A percentile compares a stretch with the other conserved stretches of the same genome.
These are phyloP conservation scores for Elongisporangium prolatum DNA, from an alignment of 352 stramenopile genomes.

Conservation along the genomic window DNA sequence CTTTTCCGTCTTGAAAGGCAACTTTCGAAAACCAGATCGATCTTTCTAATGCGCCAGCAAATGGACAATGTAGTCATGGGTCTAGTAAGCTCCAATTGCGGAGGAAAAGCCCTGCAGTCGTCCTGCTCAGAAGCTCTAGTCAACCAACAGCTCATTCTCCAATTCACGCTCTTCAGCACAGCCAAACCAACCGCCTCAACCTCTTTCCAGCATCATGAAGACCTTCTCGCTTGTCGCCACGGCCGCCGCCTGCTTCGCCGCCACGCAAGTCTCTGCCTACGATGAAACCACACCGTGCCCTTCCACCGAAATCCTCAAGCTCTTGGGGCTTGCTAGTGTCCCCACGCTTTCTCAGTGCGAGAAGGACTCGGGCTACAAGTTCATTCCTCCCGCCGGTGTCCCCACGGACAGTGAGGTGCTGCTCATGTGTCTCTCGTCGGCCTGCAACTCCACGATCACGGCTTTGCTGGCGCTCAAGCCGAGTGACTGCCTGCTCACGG, in stretches of 20 bases:
- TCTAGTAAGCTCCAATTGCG: no score
- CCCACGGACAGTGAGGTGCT: conserved; percentile 21
- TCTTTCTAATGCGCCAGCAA: no score
- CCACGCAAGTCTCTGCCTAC: conserved; percentile 24
- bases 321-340: conserved; percentile 17
- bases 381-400: conserved; percentile 28
- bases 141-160: background rate
- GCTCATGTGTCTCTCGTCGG: conserved; percentile 30
- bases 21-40: background rate
- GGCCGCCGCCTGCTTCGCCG: conserved; percentile 15
- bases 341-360: conserved; percentile 19
- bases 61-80: no score
- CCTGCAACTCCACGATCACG: conserved; percentile 27
- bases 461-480: conserved; percentile 26
- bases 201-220: conserved; percentile 23
- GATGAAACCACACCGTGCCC: conserved; percentile 18
- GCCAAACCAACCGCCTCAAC: background rate
- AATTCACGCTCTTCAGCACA: background rate
- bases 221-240: conserved; percentile 22
- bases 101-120: no score
- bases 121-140: no score
- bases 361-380: conserved; percentile 21
- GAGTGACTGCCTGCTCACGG: conserved; percentile 36
- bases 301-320: conserved; percentile 23
- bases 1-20: background rate